phyloP scores from a whole-genome alignment of 2,329 filamentous ascomycete species.

The Magnaporthiopsis incrustans region DNA sequence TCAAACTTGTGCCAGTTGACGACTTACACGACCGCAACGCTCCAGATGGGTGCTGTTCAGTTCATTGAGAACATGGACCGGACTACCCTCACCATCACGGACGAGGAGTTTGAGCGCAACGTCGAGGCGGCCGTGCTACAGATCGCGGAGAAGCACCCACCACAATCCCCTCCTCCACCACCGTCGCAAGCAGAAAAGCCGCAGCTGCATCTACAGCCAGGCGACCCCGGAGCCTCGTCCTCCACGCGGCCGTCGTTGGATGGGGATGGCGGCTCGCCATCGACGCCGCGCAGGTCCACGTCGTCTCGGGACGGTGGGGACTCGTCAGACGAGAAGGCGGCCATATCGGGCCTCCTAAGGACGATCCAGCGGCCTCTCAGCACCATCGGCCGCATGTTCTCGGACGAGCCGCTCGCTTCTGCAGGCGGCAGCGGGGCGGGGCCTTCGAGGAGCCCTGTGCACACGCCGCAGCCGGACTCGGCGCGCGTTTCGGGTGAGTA shows the following conservation, averaged over 20 bases:
- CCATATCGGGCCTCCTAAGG: slow-evolving; percentile 76
- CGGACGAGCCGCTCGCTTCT: slow-evolving; percentile 46
- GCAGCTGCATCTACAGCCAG: slow-evolving; percentile 15
- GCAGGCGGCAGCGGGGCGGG: slow-evolving; percentile 13
- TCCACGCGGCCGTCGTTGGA: slow-evolving; percentile 36
- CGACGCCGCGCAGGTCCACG: slow-evolving; percentile 44
- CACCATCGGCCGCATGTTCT: slow-evolving; percentile 92
- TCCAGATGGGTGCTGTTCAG: slow-evolving; percentile 80
- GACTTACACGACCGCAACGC: neutral
- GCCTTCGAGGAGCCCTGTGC: slow-evolving; percentile 26
- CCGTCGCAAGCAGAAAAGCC: slow-evolving; percentile 40
- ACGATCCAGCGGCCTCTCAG: slow-evolving; percentile 87
- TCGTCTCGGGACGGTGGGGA: slow-evolving; percentile 40
- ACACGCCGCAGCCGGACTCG: slow-evolving; percentile 24
- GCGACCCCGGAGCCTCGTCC: slow-evolving; percentile 38
- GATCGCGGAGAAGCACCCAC: slow-evolving; percentile 82
- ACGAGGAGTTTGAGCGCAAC: slow-evolving; percentile 91
- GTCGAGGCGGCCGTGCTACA: slow-evolving; percentile 95
- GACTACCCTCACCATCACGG: slow-evolving; percentile 84
- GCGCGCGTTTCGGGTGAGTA: slow-evolving; percentile 1
- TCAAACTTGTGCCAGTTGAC: neutral
- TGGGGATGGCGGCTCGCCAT: slow-evolving; percentile 17
- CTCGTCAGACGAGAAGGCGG: slow-evolving; percentile 52
- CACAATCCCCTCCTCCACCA: slow-evolving; percentile 35
- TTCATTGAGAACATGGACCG: slow-evolving; percentile 96